A percentile compares a stretch with the other conserved stretches of the same genome.
phyloP scores from a whole-genome alignment of 345 rosid genomes.

The Alliaria petiolata region DNA sequence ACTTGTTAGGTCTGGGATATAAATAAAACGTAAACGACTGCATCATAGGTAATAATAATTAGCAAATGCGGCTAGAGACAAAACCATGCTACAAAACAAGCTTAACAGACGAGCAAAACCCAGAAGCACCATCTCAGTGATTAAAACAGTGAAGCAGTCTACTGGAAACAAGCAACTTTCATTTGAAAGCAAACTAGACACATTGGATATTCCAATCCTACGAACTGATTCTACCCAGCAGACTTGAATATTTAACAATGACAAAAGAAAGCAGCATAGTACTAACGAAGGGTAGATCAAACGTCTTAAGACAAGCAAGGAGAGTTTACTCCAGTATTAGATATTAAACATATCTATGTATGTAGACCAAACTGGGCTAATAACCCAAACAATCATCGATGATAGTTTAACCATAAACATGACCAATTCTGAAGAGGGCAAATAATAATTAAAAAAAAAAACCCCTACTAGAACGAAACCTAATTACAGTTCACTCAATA shows the following conservation, averaged over 20 bases:
- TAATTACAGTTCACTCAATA: too few relatives aligned
- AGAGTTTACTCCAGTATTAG: neutral
- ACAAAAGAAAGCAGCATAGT: neutral
- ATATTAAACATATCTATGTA: neutral
- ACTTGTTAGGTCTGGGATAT: neutral
- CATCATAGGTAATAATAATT: neutral
- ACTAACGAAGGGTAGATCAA: neutral
- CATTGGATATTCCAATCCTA: neutral
- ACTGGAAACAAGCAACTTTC: neutral
- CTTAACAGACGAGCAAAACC: too few relatives aligned
- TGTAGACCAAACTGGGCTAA: neutral
- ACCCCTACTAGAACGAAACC: too few relatives aligned
- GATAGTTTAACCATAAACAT: too few relatives aligned
- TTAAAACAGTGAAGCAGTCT: neutral
- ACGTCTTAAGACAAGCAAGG: neutral
- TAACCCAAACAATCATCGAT: neutral
- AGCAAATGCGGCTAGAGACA: neutral
- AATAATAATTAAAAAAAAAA: too few relatives aligned
- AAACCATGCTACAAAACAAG: neutral
- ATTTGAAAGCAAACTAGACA: neutral
- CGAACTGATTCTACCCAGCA: neutral
- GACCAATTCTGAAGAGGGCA: too few relatives aligned
- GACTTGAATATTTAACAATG: too few relatives aligned
- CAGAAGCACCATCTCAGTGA: neutral
- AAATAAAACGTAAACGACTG: neutral